Evolutionary conservation across 805 yeast species (phyloP), one percentile per base, ranked within the genome.

Genomic region (Ogataea nitratoaversa): DNA sequence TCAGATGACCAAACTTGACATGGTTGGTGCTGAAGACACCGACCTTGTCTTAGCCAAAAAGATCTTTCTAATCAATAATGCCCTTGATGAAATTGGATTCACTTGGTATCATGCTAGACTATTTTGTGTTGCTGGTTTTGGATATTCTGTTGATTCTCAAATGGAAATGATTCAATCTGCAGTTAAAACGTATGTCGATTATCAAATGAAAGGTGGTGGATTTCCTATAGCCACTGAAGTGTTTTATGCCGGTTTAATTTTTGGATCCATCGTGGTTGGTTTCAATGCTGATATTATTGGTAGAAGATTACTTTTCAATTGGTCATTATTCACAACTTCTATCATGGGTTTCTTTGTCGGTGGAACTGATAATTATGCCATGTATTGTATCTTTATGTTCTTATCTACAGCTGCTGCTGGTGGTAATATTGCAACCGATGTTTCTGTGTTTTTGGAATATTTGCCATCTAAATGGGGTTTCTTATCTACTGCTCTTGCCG

Each of bases 11-110:
- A 30, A 34, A 25, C 16, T 13, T 5, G 62, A 57, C 39, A 25
- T 56, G 34, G 40, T 47, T 5, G 43, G 32, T 6, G 54, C 49
- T 17, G 61, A 55, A 44, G 48, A 46, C 32, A 42, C 39, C 32
- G 79, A 74, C 46, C 46, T 44, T 4, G 68, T 62, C 2, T 52
- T 72, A 30, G 49, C 60, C 14, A 54, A 54, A 32, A 74, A 74
- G 43, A 70, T 74, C 52, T 59, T 56, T 32, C 54, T 76, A 8
- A 60, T 76, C 36, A 75, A 76, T 54, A 57, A 73, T 42, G 79
- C 83, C 14, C 64, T 78, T 41, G 81, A 78, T 51, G 79, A 78
- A 49, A 74, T 78, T 39, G 83, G 83, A 0, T 74, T 78, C 59
- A 77, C 84, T 1, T 68, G 73, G 67, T 73, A 70, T 48, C 82